Conservation (phyloP, 768 basidiomycete genomes). For the Agrocybe praecox region DNA sequence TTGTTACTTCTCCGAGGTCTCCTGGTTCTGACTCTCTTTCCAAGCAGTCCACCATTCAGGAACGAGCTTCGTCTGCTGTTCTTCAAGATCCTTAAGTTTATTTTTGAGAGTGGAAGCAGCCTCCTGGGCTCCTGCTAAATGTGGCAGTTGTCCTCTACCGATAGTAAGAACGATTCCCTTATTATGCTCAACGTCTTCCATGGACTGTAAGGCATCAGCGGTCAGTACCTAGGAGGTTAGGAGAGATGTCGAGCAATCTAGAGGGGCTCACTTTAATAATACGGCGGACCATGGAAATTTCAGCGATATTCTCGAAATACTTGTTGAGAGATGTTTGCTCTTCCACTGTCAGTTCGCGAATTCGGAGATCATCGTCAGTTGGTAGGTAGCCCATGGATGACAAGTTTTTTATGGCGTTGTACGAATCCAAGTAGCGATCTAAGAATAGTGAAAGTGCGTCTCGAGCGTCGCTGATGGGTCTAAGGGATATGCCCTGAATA, state of each 20-base stretch:
- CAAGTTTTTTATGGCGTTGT: conserved; percentile 19
- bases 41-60: conserved; percentile 15
- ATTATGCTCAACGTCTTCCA: conserved; percentile 7
- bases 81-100: conserved; percentile 14
- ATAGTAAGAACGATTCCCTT: conserved; percentile 12
- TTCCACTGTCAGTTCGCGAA: conserved; percentile 36
- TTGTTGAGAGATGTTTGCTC: conserved; percentile 33
- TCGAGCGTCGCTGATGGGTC: conserved; percentile 13
- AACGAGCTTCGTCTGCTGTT: conserved; percentile 7
- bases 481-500: conserved; percentile 13
- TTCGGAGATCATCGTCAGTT: conserved; percentile 24
- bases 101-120: conserved; percentile 9
- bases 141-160: conserved; percentile 5
- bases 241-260: neutral
- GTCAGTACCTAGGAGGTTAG: neutral
- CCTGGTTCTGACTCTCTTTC: neutral
- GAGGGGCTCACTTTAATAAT: conserved; percentile 23
- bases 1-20: neutral
- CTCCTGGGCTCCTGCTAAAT: neutral
- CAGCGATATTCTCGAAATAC: conserved; percentile 39
- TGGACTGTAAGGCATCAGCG: conserved; percentile 3
- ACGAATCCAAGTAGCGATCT: conserved; percentile 12
- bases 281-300: conserved; percentile 24
- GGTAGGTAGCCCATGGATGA: conserved; percentile 11
- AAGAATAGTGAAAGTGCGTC: conserved; percentile 19